phyloP scores from a whole-genome alignment of 2,329 filamentous ascomycete genomes.

The Mycosphaerelloides madeirae region DNA sequence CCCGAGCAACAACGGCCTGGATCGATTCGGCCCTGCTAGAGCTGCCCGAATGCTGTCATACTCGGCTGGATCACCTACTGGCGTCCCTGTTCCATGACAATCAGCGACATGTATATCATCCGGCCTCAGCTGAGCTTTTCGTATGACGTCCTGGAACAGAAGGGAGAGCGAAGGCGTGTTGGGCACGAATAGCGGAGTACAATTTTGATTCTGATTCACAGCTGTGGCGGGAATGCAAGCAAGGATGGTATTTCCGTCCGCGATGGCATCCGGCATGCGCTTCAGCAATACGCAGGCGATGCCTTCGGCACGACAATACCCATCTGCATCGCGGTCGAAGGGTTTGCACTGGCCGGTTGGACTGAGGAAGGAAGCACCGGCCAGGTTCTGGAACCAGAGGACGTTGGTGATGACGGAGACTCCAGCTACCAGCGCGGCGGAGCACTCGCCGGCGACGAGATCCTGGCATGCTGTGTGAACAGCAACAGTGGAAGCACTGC shows the following conservation, averaged over 20 bases:
- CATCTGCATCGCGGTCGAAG: constrained; percentile 31
- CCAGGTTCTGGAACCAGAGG: constrained; percentile 32
- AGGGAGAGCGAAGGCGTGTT: no score
- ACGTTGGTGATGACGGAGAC: constrained; percentile 27
- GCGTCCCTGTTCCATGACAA: constrained; percentile 10
- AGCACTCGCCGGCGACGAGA: constrained; percentile 28
- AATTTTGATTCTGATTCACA: constrained; percentile 40
- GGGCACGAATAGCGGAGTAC: no score
- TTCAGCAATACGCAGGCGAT: constrained; percentile 31
- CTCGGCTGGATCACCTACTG: constrained; percentile 8
- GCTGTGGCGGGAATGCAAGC: constrained; percentile 28
- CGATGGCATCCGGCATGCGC: constrained; percentile 31
- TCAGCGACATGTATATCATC: no score
- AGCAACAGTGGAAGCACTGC: constrained; percentile 24
- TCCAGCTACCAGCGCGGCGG: constrained; percentile 35
- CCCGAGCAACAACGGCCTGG: constrained; percentile 24
- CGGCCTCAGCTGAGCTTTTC: no score
- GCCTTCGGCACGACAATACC: constrained; percentile 35
- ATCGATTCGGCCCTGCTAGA: background rate
- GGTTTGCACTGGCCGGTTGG: constrained; percentile 28
- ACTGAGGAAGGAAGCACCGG: constrained; percentile 34
- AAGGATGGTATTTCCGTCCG: constrained; percentile 33
- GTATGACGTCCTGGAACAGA: no score
- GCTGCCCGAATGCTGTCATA: background rate
- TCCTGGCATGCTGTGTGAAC: constrained; percentile 30